Conservation (phyloP, 2,329 filamentous ascomycete species). For the Stemphylium vesicarium region DNA sequence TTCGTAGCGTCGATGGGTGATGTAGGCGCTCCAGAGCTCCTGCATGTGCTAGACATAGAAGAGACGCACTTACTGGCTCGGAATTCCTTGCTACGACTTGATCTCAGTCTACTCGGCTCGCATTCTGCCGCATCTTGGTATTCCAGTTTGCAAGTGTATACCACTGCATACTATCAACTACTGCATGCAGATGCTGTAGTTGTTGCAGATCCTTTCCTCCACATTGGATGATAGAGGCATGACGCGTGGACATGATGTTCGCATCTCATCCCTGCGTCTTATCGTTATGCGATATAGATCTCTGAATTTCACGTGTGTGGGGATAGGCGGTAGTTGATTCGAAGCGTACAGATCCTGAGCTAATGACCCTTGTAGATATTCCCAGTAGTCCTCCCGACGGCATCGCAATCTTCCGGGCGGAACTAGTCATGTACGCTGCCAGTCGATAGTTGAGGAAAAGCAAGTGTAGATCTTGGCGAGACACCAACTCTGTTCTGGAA, state of each 20-base stretch:
- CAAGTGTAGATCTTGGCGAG: neutral
- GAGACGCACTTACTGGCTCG: no score
- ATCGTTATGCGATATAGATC: conserved; percentile 10
- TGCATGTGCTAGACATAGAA: no score
- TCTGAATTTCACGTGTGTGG: neutral
- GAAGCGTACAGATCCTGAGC: neutral
- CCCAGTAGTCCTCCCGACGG: neutral
- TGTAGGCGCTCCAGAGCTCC: no score
- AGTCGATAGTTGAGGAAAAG: neutral
- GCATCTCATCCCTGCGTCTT: neutral
- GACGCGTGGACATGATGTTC: neutral
- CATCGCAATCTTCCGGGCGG: neutral
- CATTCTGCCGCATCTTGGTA: no score
- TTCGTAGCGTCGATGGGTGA: no score
- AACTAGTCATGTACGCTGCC: conserved; percentile 4
- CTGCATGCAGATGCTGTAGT: neutral
- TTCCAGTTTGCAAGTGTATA: no score
- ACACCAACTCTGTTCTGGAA: neutral
- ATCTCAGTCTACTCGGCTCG: no score
- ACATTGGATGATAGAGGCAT: neutral
- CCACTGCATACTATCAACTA: neutral
- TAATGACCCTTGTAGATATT: neutral
- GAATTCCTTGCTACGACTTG: no score
- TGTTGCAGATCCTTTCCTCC: conserved; percentile 4
- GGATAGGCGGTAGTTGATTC: neutral